Evolutionary conservation across 2,329 filamentous ascomycete species (phyloP), one percentile per base, ranked within the genome.

Genomic region (Aschersonia sp.): DNA sequence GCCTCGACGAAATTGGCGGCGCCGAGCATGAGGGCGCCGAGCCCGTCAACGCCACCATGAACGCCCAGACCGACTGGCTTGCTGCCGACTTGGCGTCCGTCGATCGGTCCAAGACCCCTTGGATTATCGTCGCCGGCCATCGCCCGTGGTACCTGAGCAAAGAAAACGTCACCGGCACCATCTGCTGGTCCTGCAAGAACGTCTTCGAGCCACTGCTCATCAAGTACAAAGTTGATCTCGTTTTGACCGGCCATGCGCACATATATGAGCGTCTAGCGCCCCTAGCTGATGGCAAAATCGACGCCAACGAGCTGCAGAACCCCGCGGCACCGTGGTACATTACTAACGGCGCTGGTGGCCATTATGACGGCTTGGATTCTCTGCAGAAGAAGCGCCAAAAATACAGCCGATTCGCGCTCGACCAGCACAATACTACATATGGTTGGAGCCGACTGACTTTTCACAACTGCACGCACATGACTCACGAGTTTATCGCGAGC

Each of bases 231-330:
- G 74, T 78, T 30, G 74, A 78, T 50, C 58, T 77, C 6, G 73
- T 59, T 29, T 59, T 78, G 5, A 74, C 75, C 52, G 74, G 74
- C 2, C 74, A 78, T 54, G 71, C 74, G 11, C 74, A 78, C 59
- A 75, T 74, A 59, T 69, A 70, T 32, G 72, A 77, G 59, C 69
- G 74, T 2, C 73, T 75, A 53, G 50, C 61, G 54, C 70, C 61
- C 29, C 55, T 62, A 2, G 58, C 59, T 54, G 60, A 65, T 48
- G 54, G 56, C 52, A 55, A 53, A 0, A 56, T 56, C 0, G 67
- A 70, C 48, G 51, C 65, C 1, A 57, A 54, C 1, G 66, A 63
- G 2, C 52, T 67, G 48, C 43, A 61, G 11, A 62, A 70, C 53
- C 52, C 53, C 41, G 49, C 47, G 22, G 51, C 45, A 43, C 55